Evolutionary conservation across 352 stramenopile species (phyloP), one percentile per base, ranked within the genome.

Genomic region (Phytophthora rubi): DNA sequence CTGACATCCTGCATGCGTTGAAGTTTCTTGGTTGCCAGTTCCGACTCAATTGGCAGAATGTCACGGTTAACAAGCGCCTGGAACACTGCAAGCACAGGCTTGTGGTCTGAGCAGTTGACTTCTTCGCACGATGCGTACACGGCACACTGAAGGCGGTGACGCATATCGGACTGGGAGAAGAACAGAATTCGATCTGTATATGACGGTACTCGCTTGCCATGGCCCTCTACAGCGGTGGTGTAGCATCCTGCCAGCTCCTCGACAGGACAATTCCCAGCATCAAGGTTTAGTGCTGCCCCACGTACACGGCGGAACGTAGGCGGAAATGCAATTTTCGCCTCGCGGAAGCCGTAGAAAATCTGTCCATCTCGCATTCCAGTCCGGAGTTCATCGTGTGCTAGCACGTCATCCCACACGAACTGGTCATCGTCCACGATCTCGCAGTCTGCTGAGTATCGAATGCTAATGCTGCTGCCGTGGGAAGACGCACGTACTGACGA

Each of bases 171-270:
- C 42, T 95, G 80, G 8, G 90, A 97, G 52, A 90, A 86, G 52
- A 87, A 90, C 42, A 98, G 72, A 33, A 98, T 96, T 18, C 92
- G 89, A 59, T 98, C 92, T 9, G 92, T 98, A 70, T 96, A 98
- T 28, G 90, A 97, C 26, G 92, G 92, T 13, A 95, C 84, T 33
- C 91, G 91, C 55, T 53, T 75, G 13, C 84, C 81, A 18, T 82
- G 82, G n/a, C 79, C 82, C 28, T 85, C 75, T 1, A 92, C 65
- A 0, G 58, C 57, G 3, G 81, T 91, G 13, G 87, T 91, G 65
- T 89, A 96, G 21, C 83, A 87, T 9, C 55, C 61, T 3, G 57
- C 30, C 15, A 83, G 53, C 42, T 76, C 73, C 33, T 73, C 62
- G 0, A 73, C 55, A 6, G 65, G 16, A 70, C 73, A 80, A 45